A percentile compares a stretch with the other conserved stretches of the same genome.
phyloP scores from a whole-genome alignment of 2,329 filamentous ascomycete genomes.

The Apiospora aurea region DNA sequence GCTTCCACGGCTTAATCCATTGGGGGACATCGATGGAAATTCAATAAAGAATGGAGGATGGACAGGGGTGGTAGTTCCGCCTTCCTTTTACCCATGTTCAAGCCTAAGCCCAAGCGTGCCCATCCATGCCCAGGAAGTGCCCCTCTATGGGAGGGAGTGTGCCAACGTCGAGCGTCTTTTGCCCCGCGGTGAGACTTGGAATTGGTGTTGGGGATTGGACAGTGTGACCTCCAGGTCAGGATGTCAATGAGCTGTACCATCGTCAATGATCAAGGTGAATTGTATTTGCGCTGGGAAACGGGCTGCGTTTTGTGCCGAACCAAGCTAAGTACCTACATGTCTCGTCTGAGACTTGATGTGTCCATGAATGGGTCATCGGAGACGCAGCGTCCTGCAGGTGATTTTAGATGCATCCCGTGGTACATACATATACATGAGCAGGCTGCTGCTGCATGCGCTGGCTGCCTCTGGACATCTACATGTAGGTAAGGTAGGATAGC shows the following conservation, averaged over 20 bases:
- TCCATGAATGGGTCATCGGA: conserved; percentile 9
- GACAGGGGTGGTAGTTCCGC: conserved; percentile 1
- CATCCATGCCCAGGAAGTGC: background rate
- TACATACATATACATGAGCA: conserved; percentile 31
- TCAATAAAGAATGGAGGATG: conserved; percentile 31
- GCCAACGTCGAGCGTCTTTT: conserved; percentile 4
- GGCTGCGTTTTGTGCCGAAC: too few species aligned
- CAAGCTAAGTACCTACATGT: background rate
- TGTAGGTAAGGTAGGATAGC: background rate
- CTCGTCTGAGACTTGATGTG: conserved; percentile 24
- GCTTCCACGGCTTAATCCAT: background rate
- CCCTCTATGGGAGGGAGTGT: background rate
- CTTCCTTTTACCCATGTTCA: conserved; percentile 8
- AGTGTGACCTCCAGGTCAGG: background rate
- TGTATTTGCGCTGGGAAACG: background rate
- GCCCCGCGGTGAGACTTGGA: conserved; percentile 9
- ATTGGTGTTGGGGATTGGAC: conserved; percentile 4
- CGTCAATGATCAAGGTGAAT: background rate
- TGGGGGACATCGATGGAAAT: background rate
- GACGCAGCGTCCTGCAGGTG: conserved; percentile 27
- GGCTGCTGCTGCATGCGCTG: conserved; percentile 33
- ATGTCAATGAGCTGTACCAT: too few species aligned
- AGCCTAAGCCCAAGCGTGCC: background rate
- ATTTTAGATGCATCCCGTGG: conserved; percentile 31
- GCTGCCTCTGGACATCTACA: conserved; percentile 26